These are phyloP conservation scores for Yarrowia galli DNA, from an alignment of 1,139 yeast species.

Conservation along the genomic window DNA sequence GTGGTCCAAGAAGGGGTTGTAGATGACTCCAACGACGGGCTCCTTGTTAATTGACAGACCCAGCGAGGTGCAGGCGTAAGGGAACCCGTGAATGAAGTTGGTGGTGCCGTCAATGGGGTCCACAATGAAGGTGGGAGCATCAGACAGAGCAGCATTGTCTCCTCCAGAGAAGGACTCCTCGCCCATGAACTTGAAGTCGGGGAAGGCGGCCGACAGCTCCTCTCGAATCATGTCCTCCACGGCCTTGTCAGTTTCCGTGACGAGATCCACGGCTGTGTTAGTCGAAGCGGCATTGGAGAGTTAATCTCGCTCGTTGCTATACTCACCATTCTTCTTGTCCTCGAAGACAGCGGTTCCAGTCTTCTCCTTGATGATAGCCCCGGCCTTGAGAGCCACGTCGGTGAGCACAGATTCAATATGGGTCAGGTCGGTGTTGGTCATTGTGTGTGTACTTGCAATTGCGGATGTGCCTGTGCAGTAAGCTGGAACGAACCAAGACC, in stretches of 20 bases:
- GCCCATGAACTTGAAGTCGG: slow-evolving; percentile 61
- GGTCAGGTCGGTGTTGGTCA: slow-evolving; percentile 42
- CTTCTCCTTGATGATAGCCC: slow-evolving; percentile 56
- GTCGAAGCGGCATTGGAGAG: slow-evolving; percentile 34
- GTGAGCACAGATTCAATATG: slow-evolving; percentile 57
- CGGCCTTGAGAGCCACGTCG: slow-evolving; percentile 59
- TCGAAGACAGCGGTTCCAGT: slow-evolving; percentile 60
- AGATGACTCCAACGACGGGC: slow-evolving; percentile 66
- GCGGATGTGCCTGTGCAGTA: not conserved
- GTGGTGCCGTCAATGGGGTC: slow-evolving; percentile 72
- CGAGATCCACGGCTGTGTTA: slow-evolving; percentile 58
- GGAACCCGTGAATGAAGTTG: slow-evolving; percentile 65
- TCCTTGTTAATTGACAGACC: slow-evolving; percentile 60
- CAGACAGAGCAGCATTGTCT: slow-evolving; percentile 53
- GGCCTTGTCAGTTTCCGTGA: slow-evolving; percentile 63
- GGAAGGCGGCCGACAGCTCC: slow-evolving; percentile 53
- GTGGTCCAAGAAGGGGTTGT: slow-evolving; percentile 61
- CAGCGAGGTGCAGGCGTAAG: slow-evolving; percentile 64
- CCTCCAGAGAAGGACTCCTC: slow-evolving; percentile 64
- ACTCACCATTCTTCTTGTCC: slow-evolving; percentile 57
- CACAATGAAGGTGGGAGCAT: slow-evolving; percentile 65
- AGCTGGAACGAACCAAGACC: not conserved
- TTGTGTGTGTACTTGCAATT: slow-evolving; percentile 1
- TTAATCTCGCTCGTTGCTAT: not conserved
- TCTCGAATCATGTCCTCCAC: slow-evolving; percentile 59